A percentile compares a stretch with the other conserved stretches of the same genome.
phyloP scores from a whole-genome alignment of 257 asterid genomes.

The Ligustrum vulgare region DNA sequence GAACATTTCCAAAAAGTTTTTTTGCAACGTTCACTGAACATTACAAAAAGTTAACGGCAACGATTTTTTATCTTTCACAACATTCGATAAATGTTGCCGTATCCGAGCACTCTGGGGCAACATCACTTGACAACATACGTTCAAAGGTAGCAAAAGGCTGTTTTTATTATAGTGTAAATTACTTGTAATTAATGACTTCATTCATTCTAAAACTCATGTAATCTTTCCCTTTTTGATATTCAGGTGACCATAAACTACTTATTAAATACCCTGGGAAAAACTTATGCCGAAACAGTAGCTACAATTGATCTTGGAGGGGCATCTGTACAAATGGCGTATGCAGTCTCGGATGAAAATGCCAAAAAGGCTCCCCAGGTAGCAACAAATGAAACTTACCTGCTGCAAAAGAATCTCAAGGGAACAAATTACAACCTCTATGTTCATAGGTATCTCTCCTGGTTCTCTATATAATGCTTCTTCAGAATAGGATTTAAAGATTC shows the following conservation, averaged over 20 bases:
- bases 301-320: constrained; percentile 84
- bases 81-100: no score
- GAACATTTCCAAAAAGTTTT: no score
- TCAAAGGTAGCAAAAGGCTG: no score
- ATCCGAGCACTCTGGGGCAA: no score
- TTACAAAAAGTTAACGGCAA: no score
- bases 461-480: neutral
- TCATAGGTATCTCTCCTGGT: constrained; percentile 41
- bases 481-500: neutral
- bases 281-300: constrained; percentile 49
- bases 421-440: constrained; percentile 44
- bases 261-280: constrained; percentile 50
- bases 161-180: no score
- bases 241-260: constrained; percentile 75
- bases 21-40: no score
- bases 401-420: constrained; percentile 23
- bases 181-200: no score
- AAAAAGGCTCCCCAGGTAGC: constrained; percentile 29
- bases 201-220: neutral
- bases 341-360: constrained; percentile 36
- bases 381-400: constrained; percentile 35
- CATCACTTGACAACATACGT: no score
- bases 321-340: constrained; percentile 65
- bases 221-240: neutral
- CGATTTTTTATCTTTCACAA: no score